A percentile compares a stretch with the other conserved stretches of the same genome.
Conservation (phyloP, 148 eudicot species). For the Polygonum maritimum region DNA sequence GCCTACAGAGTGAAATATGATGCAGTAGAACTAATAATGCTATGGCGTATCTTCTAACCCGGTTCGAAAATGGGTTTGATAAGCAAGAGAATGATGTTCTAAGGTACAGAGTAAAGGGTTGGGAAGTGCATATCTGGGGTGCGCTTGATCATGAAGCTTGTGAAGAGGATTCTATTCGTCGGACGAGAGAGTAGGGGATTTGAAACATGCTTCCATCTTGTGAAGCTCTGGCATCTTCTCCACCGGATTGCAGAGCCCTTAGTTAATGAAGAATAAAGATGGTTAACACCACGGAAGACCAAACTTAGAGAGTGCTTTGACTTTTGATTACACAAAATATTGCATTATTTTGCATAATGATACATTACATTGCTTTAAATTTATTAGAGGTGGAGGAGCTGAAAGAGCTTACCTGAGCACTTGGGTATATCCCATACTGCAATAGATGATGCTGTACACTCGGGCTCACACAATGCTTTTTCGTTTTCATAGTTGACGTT, state of each 20-base stretch:
- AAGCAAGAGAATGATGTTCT: background rate
- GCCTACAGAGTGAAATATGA: background rate
- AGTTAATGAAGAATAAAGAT: background rate
- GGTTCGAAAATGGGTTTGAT: background rate
- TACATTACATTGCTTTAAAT: no score
- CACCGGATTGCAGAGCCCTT: slow-evolving; percentile 91
- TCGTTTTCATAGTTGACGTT: slow-evolving; percentile 85
- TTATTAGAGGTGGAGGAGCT: background rate
- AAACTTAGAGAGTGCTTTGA: background rate
- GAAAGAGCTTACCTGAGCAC: slow-evolving; percentile 66
- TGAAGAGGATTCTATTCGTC: slow-evolving; percentile 30
- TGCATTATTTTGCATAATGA: no score
- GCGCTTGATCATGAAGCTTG: background rate
- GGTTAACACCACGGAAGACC: background rate
- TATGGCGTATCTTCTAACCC: background rate
- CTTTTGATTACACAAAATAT: no score
- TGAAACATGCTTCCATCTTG: slow-evolving; percentile 54
- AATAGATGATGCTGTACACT: slow-evolving; percentile 66
- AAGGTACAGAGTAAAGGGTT: background rate
- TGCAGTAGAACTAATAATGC: background rate
- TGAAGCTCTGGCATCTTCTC: slow-evolving; percentile 78
- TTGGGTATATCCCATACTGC: slow-evolving; percentile 98
- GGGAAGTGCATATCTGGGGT: background rate
- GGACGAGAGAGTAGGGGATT: slow-evolving; percentile 35
- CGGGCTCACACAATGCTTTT: slow-evolving; percentile 46